Base-by-base conservation (phyloP, 257 asterid genomes). In the Forsythia viridissima region DNA sequence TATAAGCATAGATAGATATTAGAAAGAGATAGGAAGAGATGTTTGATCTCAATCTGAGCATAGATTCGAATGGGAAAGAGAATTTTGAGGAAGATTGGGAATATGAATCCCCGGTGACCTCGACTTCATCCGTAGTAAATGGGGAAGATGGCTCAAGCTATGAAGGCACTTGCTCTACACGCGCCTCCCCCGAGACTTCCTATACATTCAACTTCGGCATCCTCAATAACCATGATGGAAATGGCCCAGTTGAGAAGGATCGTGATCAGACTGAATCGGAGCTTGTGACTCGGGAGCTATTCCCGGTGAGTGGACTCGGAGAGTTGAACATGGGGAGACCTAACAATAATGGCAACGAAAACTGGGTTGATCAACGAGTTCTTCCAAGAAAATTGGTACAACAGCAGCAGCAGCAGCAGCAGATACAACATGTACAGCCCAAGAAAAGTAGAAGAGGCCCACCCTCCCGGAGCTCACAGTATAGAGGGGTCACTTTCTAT, bases 401-500 rank as follows among this genome's bases (percentile, higher is more conserved):
- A 61, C 70, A 63, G 4, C 91, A 89, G 52, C 85, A 52, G 9
- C 74, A 89, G 46, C 85, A 48, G 13, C 76, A 42, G 72, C 78
- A 77, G 71, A 86, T 80, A 57, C 91, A 77, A 30, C 88, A 88
- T 3, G 82, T 78, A 5, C 82, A 79, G 71, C 88, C 79, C 46
- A 86, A 74, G 85, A 90, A 87, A 77, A 90, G 93, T 81, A 81
- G 93, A 70, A 78, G 93, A 71, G 93, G 93, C 36, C 95, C 93
- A 69, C 80, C 91, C 84, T 90, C 95, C 8, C 76, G 87, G 55
- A 90, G 93, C 74, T 90, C 95, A 11, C 91, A 90, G 78, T 90
- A 89, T 52, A 84, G 93, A 70, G 95, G 95, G n/a, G 93, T 90
- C 20, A 88, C 95, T 70, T 90, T 90, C 80, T 90, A 90, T 72